Percentiles rank a stretch among this genome's conserved stretches.
These are phyloP conservation scores for Zizania latifolia DNA, from an alignment of 176 grass and related monocot genomes.

Conservation along the genomic window DNA sequence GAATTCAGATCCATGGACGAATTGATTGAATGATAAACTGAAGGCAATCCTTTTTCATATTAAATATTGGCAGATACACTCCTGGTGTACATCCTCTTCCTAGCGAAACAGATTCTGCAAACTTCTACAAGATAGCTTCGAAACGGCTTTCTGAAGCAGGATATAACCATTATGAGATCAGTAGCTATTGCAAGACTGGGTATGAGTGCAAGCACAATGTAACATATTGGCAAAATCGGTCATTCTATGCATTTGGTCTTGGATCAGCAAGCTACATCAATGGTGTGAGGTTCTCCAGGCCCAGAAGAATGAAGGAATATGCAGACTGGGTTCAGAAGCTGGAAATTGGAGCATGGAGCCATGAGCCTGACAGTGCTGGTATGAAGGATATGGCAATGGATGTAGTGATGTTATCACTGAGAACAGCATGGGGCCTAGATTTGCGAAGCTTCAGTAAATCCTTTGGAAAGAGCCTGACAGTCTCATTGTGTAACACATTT, in stretches of 20 bases:
- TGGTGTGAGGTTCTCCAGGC: conserved; percentile 65
- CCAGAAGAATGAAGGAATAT: conserved; percentile 77
- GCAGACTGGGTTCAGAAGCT: conserved; percentile 67
- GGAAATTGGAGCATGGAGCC: conserved; percentile 44
- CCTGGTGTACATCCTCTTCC: conserved; percentile 83
- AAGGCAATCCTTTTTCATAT: neutral
- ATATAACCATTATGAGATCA: conserved; percentile 86
- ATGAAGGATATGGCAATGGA: conserved; percentile 81
- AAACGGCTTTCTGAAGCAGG: conserved; percentile 55
- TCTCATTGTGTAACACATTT: conserved; percentile 52
- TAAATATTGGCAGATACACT: conserved; percentile 48
- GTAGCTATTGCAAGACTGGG: conserved; percentile 75
- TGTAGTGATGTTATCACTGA: conserved; percentile 76
- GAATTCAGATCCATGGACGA: neutral
- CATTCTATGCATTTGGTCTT: conserved; percentile 81
- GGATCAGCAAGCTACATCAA: conserved; percentile 84
- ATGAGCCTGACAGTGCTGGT: conserved; percentile 26
- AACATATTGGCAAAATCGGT: conserved; percentile 69
- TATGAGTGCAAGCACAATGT: conserved; percentile 88
- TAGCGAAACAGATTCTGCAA: conserved; percentile 52
- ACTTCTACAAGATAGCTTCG: conserved; percentile 86
- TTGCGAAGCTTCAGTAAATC: conserved; percentile 53
- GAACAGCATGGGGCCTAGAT: conserved; percentile 73
- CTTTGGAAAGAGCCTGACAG: conserved; percentile 42
- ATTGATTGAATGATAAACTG: neutral